A percentile compares a stretch with the other conserved stretches of the same genome.
These are phyloP conservation scores for Taxillus chinensis DNA, from an alignment of 164 flowering plant species.

Conservation along the genomic window DNA sequence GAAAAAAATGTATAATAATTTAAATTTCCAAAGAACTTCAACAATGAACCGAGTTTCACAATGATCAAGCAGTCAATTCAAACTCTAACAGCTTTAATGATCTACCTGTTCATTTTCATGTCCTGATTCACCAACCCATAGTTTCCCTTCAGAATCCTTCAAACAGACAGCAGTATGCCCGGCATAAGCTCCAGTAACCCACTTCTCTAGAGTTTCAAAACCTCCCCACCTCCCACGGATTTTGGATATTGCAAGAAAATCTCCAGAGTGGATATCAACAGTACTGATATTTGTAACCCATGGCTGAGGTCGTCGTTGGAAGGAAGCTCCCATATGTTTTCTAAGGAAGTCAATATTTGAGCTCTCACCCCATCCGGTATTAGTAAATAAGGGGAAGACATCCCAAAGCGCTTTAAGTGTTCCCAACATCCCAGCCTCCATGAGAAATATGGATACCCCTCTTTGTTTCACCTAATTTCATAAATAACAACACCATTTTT, in stretches of 20 bases:
- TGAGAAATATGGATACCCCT: slow-evolving; percentile 88
- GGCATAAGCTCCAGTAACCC: slow-evolving; percentile 95
- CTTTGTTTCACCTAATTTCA: slow-evolving; percentile 59
- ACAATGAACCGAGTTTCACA: no score
- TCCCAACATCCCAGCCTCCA: slow-evolving; percentile 97
- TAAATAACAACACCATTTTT: no score
- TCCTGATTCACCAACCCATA: neutral
- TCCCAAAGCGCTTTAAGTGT: slow-evolving; percentile 93
- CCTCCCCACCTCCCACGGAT: slow-evolving; percentile 99
- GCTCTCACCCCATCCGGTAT: slow-evolving; percentile 92
- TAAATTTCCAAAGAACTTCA: no score
- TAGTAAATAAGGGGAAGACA: slow-evolving; percentile 83
- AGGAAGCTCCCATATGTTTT: slow-evolving; percentile 85
- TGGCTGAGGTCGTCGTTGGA: slow-evolving; percentile 76
- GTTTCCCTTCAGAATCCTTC: slow-evolving; percentile 71
- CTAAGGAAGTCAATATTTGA: slow-evolving; percentile 76
- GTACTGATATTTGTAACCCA: slow-evolving; percentile 71
- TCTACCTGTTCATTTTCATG: neutral
- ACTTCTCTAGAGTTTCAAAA: slow-evolving; percentile 94
- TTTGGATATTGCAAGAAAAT: slow-evolving; percentile 87
- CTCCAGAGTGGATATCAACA: slow-evolving; percentile 89
- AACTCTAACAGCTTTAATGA: neutral
- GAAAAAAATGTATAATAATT: no score
- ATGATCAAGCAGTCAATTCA: neutral
- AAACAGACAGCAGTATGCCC: slow-evolving; percentile 94